Evolutionary conservation across 2,329 filamentous ascomycete species (phyloP), one percentile per base, ranked within the genome.

Genomic region (Xylaria sp.): DNA sequence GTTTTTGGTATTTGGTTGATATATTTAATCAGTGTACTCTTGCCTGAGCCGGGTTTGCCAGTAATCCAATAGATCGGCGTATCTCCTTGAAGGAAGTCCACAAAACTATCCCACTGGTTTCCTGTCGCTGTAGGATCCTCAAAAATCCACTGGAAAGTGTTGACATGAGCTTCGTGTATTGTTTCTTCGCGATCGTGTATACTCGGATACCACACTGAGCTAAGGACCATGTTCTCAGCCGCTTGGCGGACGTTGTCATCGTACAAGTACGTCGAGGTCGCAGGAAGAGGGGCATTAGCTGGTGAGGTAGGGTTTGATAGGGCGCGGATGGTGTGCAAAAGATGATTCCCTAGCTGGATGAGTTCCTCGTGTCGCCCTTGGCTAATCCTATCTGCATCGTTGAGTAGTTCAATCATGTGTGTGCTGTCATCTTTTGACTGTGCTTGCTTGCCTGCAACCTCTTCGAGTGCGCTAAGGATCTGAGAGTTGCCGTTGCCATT

Each of bases 11-110:
- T 53, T 3, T 47, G 17, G 0, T 49, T 52, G 2, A 73, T 54
- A 31, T 67, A 73, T 23, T 71, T 72, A 64, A 71, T 65, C 28
- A 71, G 50, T 1, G 70, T 73, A 31, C 60, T 67, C 21, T 73
- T 73, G 4, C 71, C 71, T 9, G 64, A 68, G 1, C 67, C 70
- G 1, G 69, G 63, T 54, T 73, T 71, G 9, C 70, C 70, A 4
- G 64, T 73, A 31, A 73, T 68, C 69, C 70, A 72, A 31, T 68
- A 73, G 7, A 19, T 52, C 6, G 49, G 38, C 5, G 14, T 37
- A 14, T 65, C 50, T 15, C 60, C 57, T 21, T n/a, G 2, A 14
- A 71, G 67, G 28, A 69, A 71, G 9, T 68, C 47, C 2, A 59
- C 49, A 28, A 71, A 67, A 51, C 33, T 64, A 40, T 51, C 57